Base-by-base conservation (phyloP, 345 rosid species). In the Sapria himalayana region DNA sequence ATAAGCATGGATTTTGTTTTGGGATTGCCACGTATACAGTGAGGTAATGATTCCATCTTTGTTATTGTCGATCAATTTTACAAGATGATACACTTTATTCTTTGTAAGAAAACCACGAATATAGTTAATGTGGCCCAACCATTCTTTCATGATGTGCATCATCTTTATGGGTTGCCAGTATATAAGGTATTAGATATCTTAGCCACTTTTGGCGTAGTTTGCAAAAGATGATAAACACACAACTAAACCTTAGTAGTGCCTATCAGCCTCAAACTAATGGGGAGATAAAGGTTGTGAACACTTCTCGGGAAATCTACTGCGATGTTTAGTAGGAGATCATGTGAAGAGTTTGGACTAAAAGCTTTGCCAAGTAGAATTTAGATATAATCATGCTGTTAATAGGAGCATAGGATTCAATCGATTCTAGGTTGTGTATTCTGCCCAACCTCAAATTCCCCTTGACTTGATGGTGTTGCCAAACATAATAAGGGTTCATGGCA, bases 191-290 rank as follows among this genome's bases (percentile, higher is more conserved):
- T 18, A 2, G 19, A 4, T 37, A 15, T 22, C 3, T 37, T 5
- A 37, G 19, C 19, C 19, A 37, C n/a, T 37, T 37, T 8, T 37
- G 41, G 41, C 3, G 4, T 5, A 8, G 19, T 15, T 18, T 37
- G 19, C 19, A 22, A 22, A 8, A 16, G 3, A 18, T 37, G 19
- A 13, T 16, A 15, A 25, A 42, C 15, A 25, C 33, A 13, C 5
- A 5, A 19, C 11, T 42, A 19, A 37, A 37, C 19, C 19, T 37
- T 7, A 42, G 33, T 15, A 42, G 0, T 25, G 33, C 16, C 2
- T 42, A 23, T 42, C 46, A 42, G 15, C 33, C 34, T 14, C 33
- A 29, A 18, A n/a, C n/a, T n/a, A n/a, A n/a, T 4, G 19, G 32
- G 8, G 11, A 21, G 25, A 41, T 14, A 22, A 22, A 45, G 25